A percentile compares a stretch with the other conserved stretches of the same genome.
phyloP scores from a whole-genome alignment of 2,329 filamentous ascomycete genomes.

The Fusarium pininemorale region DNA sequence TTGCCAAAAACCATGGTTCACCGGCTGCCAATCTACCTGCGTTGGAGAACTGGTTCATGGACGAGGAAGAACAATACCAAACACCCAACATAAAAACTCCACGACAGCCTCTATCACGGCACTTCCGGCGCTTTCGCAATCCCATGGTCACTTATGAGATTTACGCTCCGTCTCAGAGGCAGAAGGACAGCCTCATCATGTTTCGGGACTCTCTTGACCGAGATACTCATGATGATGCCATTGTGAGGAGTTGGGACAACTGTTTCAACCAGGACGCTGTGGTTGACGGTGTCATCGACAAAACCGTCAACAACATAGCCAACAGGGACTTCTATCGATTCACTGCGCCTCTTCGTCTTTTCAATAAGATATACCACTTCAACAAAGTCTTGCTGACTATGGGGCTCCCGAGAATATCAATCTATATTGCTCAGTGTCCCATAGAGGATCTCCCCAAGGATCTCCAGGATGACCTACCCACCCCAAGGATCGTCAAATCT shows the following conservation, averaged over 20 bases:
- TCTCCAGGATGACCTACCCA: slow-evolving; percentile 73
- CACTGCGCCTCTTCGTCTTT: slow-evolving; percentile 69
- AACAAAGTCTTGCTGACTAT: slow-evolving; percentile 46
- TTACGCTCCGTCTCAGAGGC: slow-evolving; percentile 39
- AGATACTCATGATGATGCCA: slow-evolving; percentile 43
- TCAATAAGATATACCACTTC: slow-evolving; percentile 66
- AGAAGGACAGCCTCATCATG: slow-evolving; percentile 24
- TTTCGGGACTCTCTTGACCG: slow-evolving; percentile 44
- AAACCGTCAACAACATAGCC: not conserved
- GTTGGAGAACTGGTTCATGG: slow-evolving; percentile 66
- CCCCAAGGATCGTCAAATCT: slow-evolving; percentile 68
- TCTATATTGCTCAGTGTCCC: slow-evolving; percentile 89
- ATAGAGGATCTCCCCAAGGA: slow-evolving; percentile 72
- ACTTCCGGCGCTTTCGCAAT: slow-evolving; percentile 46
- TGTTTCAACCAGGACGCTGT: slow-evolving; percentile 24
- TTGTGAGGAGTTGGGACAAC: slow-evolving; percentile 45
- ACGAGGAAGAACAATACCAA: not conserved
- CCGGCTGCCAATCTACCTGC: slow-evolving; percentile 57
- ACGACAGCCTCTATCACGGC: slow-evolving; percentile 31
- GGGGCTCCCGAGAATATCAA: slow-evolving; percentile 46
- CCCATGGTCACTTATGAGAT: slow-evolving; percentile 53
- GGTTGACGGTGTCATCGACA: not conserved
- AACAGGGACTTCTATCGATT: slow-evolving; percentile 62
- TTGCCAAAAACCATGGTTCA: slow-evolving; percentile 58
- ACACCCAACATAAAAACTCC: not conserved